phyloP scores from a whole-genome alignment of 108 stramenopile genomes.

The Skeletonema tropicum region DNA sequence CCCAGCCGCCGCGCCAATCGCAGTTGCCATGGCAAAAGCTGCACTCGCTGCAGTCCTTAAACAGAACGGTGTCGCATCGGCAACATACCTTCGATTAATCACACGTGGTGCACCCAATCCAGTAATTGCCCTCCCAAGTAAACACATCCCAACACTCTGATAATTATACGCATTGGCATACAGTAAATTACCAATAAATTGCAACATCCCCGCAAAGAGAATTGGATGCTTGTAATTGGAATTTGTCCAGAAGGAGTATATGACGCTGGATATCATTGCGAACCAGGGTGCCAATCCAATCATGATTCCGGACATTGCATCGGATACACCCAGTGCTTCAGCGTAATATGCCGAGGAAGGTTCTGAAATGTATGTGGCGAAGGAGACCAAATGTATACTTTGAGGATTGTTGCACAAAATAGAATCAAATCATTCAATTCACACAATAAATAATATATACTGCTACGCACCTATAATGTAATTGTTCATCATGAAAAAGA shows the following conservation, averaged over 20 bases:
- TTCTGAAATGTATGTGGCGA: constrained; percentile 14
- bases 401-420: too few species aligned
- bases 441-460: too few species aligned
- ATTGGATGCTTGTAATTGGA: constrained; percentile 71
- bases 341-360: constrained; percentile 79
- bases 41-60: constrained; percentile 67
- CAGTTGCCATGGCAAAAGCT: constrained; percentile 73
- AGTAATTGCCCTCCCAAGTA: constrained; percentile 71
- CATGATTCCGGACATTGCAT: constrained; percentile 78
- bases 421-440: too few species aligned
- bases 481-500: constrained; percentile 87
- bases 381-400: too few species aligned
- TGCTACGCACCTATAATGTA: constrained; percentile 65
- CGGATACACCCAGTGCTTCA: constrained; percentile 67
- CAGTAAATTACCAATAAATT: constrained; percentile 73
- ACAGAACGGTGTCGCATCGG: constrained; percentile 69
- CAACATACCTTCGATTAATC: constrained; percentile 65
- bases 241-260: constrained; percentile 82
- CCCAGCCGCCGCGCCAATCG: constrained; percentile 70
- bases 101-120: constrained; percentile 83
- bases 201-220: constrained; percentile 63
- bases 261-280: constrained; percentile 63
- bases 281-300: constrained; percentile 81
- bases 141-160: constrained; percentile 61
- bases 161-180: constrained; percentile 75